Conservation (phyloP, 441 rosid species). For the Bocquillonia castaneifolia region DNA sequence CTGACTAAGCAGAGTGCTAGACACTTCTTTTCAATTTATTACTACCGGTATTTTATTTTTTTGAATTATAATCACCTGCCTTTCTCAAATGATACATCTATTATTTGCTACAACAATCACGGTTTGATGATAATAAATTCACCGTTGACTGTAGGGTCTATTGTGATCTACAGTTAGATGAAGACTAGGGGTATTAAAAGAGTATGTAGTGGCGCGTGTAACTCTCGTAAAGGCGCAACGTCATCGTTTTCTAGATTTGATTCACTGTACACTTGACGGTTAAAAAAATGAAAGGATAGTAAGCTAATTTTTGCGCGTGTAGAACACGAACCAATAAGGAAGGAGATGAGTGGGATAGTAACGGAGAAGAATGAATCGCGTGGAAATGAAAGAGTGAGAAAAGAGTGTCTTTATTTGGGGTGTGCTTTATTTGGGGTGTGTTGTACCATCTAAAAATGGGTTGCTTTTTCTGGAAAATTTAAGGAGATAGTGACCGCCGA, state of each 20-base stretch:
- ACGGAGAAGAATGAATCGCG: neutral
- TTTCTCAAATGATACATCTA: neutral
- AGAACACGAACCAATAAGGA: neutral
- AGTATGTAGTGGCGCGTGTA: neutral
- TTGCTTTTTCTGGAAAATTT: constrained; percentile 29
- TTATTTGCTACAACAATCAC: too few relatives aligned
- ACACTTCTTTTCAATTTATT: neutral
- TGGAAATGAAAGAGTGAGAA: neutral
- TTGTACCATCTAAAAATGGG: neutral
- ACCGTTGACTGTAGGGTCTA: neutral
- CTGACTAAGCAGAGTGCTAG: too few relatives aligned
- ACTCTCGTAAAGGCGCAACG: constrained; percentile 3
- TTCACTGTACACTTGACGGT: constrained; percentile 8
- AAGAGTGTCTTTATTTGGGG: neutral
- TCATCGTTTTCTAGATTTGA: constrained; percentile 20
- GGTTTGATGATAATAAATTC: neutral
- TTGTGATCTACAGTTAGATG: neutral
- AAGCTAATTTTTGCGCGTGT: neutral
- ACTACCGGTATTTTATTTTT: too few relatives aligned
- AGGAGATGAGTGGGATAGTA: neutral
- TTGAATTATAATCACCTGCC: too few relatives aligned
- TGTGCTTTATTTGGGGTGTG: neutral
- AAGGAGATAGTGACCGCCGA: constrained; percentile 16
- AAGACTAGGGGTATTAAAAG: neutral
- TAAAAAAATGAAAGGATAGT: neutral